Percentiles rank a stretch among this genome's conserved stretches.
Evolutionary conservation across 1,284 basidiomycete species (phyloP).

Genomic region (Tetrapyrgos nigripes): DNA sequence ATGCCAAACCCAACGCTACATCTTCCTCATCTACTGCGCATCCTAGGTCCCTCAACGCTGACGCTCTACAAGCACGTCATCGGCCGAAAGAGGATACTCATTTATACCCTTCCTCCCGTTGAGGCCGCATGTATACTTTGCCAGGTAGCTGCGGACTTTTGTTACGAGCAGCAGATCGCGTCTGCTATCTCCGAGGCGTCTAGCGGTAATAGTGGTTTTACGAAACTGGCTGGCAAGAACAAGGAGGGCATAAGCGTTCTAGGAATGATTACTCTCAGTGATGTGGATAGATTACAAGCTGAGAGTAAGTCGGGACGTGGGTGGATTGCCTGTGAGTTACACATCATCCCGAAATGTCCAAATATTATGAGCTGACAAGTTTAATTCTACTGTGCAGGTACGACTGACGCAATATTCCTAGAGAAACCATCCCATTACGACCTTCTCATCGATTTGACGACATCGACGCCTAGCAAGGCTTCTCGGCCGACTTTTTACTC

Average conservation of each 20-base stretch:
- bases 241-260: constrained; percentile 67
- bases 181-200: constrained; percentile 24
- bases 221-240: constrained; percentile 49
- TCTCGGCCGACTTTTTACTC: constrained; percentile 69
- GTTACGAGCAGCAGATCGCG: constrained; percentile 61
- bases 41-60: constrained; percentile 76
- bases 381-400: constrained; percentile 46
- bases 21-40: constrained; percentile 71
- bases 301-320: constrained; percentile 66
- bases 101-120: constrained; percentile 79
- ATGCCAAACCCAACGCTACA: constrained; percentile 61
- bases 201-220: constrained; percentile 24
- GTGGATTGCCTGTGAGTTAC: constrained; percentile 82
- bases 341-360: too few species aligned
- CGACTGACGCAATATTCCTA: constrained; percentile 81
- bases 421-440: constrained; percentile 81
- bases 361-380: constrained; percentile 4
- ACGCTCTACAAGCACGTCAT: constrained; percentile 82
- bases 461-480: constrained; percentile 61
- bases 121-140: constrained; percentile 80
- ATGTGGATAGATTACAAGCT: constrained; percentile 63
- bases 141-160: constrained; percentile 74
- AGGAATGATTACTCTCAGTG: constrained; percentile 78
- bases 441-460: constrained; percentile 77
- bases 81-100: constrained; percentile 70